Conservation (phyloP, 2,329 filamentous ascomycete genomes). For the Dactylellina sp. region DNA sequence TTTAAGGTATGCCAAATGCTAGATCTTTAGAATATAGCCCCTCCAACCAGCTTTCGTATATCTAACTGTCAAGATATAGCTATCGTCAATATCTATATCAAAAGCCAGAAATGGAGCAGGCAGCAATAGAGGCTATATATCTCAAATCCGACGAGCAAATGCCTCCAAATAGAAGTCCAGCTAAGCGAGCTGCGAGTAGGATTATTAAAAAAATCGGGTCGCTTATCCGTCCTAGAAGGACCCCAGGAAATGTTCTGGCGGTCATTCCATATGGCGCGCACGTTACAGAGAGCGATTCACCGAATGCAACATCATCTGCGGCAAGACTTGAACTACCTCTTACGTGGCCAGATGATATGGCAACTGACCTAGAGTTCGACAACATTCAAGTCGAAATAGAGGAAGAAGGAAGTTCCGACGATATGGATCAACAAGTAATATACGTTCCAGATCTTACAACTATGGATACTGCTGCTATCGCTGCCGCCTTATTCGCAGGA, state of each 20-base stretch:
- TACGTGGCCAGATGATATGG: slow-evolving; percentile 22
- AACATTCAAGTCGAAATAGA: background rate
- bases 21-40: too few species aligned
- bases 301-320: background rate
- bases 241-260: background rate
- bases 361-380: background rate
- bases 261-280: background rate
- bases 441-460: background rate
- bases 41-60: too few species aligned
- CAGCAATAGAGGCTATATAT: too few species aligned
- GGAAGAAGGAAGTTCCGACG: too few species aligned
- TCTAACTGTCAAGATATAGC: too few species aligned
- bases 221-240: background rate
- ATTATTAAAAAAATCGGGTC: slow-evolving; percentile 1
- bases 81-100: too few species aligned
- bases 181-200: background rate
- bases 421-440: too few species aligned
- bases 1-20: too few species aligned
- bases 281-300: background rate
- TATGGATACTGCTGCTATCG: background rate
- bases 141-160: too few species aligned
- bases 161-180: background rate
- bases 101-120: too few species aligned
- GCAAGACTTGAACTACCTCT: background rate
- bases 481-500: background rate